Evolutionary conservation across 2,329 filamentous ascomycete genomes (phyloP).

Genomic region (Trichothecium sympodiale): DNA sequence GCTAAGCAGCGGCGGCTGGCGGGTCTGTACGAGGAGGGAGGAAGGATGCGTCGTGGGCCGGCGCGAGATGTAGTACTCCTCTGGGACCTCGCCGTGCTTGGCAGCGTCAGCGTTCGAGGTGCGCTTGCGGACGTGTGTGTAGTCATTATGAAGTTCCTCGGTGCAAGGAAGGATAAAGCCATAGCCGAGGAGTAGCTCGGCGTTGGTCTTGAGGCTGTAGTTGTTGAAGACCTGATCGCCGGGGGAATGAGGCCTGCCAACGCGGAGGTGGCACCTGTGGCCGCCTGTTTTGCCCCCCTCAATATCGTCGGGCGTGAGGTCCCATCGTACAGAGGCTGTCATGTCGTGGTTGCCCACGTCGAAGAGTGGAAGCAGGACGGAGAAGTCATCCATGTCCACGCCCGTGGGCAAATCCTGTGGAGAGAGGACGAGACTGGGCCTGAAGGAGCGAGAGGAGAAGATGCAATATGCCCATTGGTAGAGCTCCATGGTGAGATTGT

Average conservation of each 20-base stretch:
- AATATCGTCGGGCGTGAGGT: conserved; percentile 25
- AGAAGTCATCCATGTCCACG: conserved; percentile 44
- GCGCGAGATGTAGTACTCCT: conserved; percentile 42
- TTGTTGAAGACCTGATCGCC: conserved; percentile 57
- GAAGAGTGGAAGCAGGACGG: conserved; percentile 57
- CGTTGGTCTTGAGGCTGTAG: conserved; percentile 65
- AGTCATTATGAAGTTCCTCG: conserved; percentile 44
- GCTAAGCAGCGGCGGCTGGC: conserved; percentile 17
- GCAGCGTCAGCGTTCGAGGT: conserved; percentile 17
- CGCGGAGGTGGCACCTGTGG: conserved; percentile 29
- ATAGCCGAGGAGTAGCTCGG: conserved; percentile 55
- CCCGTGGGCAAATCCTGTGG: conserved; percentile 18
- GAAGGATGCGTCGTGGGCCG: conserved; percentile 34
- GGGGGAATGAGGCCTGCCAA: conserved; percentile 29
- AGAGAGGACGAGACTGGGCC: conserved; percentile 45
- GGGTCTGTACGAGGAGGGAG: conserved; percentile 33
- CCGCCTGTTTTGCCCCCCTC: background rate
- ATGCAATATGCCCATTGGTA: conserved; percentile 56
- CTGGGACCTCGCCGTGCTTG: conserved; percentile 10
- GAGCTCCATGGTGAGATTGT: conserved; percentile 33
- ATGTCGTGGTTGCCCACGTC: conserved; percentile 65
- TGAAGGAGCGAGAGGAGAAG: conserved; percentile 55
- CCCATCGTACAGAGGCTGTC: conserved; percentile 48
- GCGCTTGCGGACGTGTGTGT: conserved; percentile 43
- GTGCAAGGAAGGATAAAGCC: conserved; percentile 45